Conservation (phyloP, 306 rosid genomes). For the Dalbergia cochinchinensis region DNA sequence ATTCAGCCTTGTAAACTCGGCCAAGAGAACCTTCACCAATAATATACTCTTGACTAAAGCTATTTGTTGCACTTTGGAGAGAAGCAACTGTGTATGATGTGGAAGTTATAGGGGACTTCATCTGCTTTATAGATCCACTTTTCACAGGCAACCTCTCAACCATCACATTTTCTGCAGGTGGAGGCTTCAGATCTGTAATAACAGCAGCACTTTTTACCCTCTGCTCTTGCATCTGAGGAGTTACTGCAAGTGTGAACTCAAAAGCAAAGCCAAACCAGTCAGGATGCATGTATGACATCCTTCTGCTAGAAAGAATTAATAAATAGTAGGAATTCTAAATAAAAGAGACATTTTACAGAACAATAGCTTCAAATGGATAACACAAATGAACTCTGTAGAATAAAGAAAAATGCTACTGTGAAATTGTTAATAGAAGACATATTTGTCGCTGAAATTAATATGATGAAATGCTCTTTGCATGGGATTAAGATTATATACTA, state of each 20-base stretch:
- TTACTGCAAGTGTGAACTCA: slow-evolving; percentile 60
- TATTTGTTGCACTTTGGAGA: slow-evolving; percentile 95
- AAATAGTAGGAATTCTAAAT: not conserved
- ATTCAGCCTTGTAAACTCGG: slow-evolving; percentile 94
- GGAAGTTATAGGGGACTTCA: slow-evolving; percentile 93
- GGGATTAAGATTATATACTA: not conserved
- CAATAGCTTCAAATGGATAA: slow-evolving; percentile 13
- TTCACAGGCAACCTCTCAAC: slow-evolving; percentile 71
- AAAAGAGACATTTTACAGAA: not conserved
- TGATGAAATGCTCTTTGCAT: not conserved
- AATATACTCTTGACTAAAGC: slow-evolving; percentile 93
- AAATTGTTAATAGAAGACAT: slow-evolving; percentile 1
- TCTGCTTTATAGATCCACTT: slow-evolving; percentile 79
- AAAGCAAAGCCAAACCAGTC: slow-evolving; percentile 16
- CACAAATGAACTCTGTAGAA: slow-evolving; percentile 5
- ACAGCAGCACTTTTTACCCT: slow-evolving; percentile 68
- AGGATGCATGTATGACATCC: slow-evolving; percentile 22
- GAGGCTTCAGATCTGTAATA: slow-evolving; percentile 83
- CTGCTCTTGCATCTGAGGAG: slow-evolving; percentile 80
- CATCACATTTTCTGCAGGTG: slow-evolving; percentile 72
- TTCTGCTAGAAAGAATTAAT: not conserved
- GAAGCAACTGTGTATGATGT: slow-evolving; percentile 85
- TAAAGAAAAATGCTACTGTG: not conserved
- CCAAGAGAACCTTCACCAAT: slow-evolving; percentile 99
- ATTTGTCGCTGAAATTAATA: not conserved